A percentile compares a stretch with the other conserved stretches of the same genome.
phyloP scores from a whole-genome alignment of 139 green algal genomes.

The Chlamydomonas schloesseri region DNA sequence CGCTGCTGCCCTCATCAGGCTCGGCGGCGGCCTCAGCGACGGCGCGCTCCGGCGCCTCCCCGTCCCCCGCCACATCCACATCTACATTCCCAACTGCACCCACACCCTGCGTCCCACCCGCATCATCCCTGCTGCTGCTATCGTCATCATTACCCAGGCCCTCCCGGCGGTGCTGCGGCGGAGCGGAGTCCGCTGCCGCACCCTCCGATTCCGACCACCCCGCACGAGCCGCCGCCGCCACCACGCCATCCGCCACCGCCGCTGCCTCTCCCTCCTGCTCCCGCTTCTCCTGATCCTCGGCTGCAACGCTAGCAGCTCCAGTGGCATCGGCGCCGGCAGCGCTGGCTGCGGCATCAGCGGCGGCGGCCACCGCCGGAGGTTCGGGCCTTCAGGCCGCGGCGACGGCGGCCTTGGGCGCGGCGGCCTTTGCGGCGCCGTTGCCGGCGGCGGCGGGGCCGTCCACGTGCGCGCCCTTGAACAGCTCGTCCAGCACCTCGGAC shows the following conservation, averaged over 20 bases:
- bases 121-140: too few relatives aligned
- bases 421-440: not conserved
- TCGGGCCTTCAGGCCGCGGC: slow-evolving; percentile 33
- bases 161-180: not conserved
- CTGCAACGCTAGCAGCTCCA: too few relatives aligned
- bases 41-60: not conserved
- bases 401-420: slow-evolving; percentile 13
- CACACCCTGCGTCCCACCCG: too few relatives aligned
- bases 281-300: too few relatives aligned
- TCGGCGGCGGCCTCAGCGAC: not conserved
- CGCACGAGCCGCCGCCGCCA: too few relatives aligned
- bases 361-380: slow-evolving; percentile 20
- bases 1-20: not conserved
- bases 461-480: slow-evolving; percentile 90
- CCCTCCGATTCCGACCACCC: not conserved
- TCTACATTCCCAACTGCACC: too few relatives aligned
- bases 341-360: not conserved
- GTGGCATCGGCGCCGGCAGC: not conserved
- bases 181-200: not conserved
- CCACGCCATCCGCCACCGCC: too few relatives aligned
- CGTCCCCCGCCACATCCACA: not conserved
- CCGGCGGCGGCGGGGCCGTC: slow-evolving; percentile 71
- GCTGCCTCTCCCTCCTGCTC: too few relatives aligned
- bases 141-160: not conserved
- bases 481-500: slow-evolving; percentile 96